Evolutionary conservation across 306 rosid genomes (phyloP).

Genomic region (Rubus idaeus): DNA sequence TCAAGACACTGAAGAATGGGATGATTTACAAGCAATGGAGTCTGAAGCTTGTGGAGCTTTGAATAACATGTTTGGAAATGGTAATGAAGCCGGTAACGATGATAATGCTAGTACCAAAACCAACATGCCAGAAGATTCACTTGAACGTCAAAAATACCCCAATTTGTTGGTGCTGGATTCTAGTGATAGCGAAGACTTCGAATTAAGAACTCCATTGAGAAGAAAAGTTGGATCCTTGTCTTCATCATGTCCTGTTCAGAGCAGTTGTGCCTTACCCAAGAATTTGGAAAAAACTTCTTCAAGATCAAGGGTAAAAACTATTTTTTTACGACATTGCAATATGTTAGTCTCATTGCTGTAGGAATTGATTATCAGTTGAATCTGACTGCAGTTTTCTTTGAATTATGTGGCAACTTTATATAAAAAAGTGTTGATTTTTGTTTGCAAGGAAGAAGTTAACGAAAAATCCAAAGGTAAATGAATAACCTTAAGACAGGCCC

Average conservation of each 20-base stretch:
- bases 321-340: neutral
- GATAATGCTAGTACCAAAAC: conserved; percentile 24
- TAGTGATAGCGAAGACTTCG: conserved; percentile 58
- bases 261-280: conserved; percentile 13
- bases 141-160: conserved; percentile 29
- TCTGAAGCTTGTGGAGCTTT: conserved; percentile 69
- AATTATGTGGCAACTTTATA: neutral
- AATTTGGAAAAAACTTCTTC: conserved; percentile 31
- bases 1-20: conserved; percentile 85
- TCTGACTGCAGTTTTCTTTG: conserved; percentile 5
- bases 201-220: conserved; percentile 32
- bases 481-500: neutral
- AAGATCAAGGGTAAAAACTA: conserved; percentile 42
- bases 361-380: neutral
- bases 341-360: conserved; percentile 5
- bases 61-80: conserved; percentile 41
- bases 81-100: conserved; percentile 10
- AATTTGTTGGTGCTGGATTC: conserved; percentile 64
- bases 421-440: neutral
- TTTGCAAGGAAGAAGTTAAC: neutral
- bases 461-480: neutral
- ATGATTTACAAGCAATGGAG: conserved; percentile 73
- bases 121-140: conserved; percentile 46
- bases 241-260: conserved; percentile 19
- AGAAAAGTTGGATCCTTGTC: conserved; percentile 23